These are phyloP conservation scores for Schizochytrium sp. DNA, from an alignment of 108 stramenopile species.

Conservation along the genomic window DNA sequence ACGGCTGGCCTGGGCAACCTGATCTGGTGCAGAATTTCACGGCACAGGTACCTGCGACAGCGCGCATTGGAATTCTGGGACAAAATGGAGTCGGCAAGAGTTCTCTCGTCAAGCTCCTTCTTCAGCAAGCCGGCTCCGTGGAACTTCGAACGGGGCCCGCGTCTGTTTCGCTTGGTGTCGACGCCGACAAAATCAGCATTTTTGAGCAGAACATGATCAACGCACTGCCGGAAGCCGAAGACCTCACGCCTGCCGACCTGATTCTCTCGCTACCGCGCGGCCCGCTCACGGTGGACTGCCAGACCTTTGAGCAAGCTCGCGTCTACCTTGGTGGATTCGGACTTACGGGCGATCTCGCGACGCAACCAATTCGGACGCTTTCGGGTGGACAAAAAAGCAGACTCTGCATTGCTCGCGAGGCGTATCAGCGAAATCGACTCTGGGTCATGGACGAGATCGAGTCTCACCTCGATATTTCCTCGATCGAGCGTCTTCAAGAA, in stretches of 20 bases:
- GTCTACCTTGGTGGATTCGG: constrained; percentile 80
- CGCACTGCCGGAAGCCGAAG: neutral
- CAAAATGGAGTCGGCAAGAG: constrained; percentile 91
- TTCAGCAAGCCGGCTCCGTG: neutral
- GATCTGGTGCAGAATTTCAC: neutral
- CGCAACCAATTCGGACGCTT: constrained; percentile 82
- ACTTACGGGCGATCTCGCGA: constrained; percentile 78
- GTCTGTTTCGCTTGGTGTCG: neutral
- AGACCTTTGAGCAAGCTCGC: constrained; percentile 62
- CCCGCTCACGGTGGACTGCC: neutral
- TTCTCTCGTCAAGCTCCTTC: constrained; percentile 73
- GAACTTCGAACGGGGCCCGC: neutral
- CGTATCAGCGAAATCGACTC: constrained; percentile 81
- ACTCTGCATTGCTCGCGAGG: constrained; percentile 85
- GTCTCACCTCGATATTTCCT: constrained; percentile 78
- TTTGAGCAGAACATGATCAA: constrained; percentile 1
- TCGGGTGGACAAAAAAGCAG: constrained; percentile 89
- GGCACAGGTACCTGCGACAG: neutral
- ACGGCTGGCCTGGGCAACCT: neutral
- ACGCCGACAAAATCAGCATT: neutral
- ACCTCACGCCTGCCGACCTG: neutral
- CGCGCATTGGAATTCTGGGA: constrained; percentile 82
- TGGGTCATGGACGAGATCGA: constrained; percentile 89
- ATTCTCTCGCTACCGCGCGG: neutral
- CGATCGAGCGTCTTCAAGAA: constrained; percentile 72